Conservation (phyloP, 2,329 filamentous ascomycete species). For the Amesomyces nigricolor region DNA sequence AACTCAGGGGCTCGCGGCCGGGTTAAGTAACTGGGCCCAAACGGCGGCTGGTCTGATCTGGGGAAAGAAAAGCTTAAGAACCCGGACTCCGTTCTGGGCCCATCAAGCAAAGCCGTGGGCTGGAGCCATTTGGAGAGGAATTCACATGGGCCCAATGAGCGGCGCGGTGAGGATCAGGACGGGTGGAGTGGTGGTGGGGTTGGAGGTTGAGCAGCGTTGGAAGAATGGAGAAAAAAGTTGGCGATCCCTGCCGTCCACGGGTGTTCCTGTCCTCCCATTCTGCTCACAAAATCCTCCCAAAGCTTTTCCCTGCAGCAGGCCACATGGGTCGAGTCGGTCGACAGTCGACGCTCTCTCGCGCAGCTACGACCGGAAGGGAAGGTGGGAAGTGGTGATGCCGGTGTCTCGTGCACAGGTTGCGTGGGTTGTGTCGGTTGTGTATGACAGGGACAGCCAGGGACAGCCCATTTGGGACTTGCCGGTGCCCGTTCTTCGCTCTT, state of each 20-base stretch:
- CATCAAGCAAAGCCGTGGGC: background rate
- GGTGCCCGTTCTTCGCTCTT: too few relatives aligned
- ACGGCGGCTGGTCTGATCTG: background rate
- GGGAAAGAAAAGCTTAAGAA: slow-evolving; percentile 3
- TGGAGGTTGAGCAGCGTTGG: background rate
- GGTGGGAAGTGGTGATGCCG: background rate
- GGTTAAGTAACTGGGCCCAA: background rate
- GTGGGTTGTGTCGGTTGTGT: too few relatives aligned
- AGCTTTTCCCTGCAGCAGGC: background rate
- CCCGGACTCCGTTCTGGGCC: background rate
- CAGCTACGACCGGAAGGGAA: slow-evolving; percentile 13
- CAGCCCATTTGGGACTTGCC: too few relatives aligned
- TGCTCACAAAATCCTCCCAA: background rate
- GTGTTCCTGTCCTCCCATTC: background rate
- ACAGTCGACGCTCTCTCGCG: background rate
- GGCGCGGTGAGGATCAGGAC: background rate
- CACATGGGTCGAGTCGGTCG: background rate
- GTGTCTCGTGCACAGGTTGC: background rate
- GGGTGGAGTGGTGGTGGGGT: slow-evolving; percentile 13
- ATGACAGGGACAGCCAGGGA: too few relatives aligned
- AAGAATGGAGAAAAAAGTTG: slow-evolving; percentile 1
- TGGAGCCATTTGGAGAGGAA: background rate
- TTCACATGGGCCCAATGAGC: slow-evolving; percentile 11
- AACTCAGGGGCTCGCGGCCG: too few relatives aligned
- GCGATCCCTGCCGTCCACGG: slow-evolving; percentile 5